A percentile compares a stretch with the other conserved stretches of the same genome.
Evolutionary conservation across 2,329 filamentous ascomycete genomes (phyloP).

Genomic region (Phialophora verrucosa): DNA sequence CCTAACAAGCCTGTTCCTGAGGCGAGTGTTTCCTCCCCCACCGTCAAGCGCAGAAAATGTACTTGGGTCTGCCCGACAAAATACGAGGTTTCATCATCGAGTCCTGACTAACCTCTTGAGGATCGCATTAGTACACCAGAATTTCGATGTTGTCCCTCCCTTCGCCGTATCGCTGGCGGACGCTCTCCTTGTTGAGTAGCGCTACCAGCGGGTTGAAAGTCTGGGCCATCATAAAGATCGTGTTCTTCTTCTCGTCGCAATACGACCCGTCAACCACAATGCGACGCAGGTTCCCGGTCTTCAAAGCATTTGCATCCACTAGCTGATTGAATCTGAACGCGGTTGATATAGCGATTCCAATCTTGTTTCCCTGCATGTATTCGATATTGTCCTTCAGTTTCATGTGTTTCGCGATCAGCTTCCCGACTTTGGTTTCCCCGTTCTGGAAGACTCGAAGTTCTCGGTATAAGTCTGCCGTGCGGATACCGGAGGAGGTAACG

Average conservation of each 20-base stretch:
- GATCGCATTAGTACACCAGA: conserved; percentile 32
- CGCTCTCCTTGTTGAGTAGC: conserved; percentile 72
- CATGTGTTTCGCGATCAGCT: conserved; percentile 98
- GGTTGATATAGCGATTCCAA: conserved; percentile 89
- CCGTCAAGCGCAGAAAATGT: background rate
- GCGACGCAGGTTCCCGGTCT: conserved; percentile 71
- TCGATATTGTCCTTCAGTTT: conserved; percentile 86
- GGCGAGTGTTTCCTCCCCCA: conserved; percentile 9
- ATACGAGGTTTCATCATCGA: background rate
- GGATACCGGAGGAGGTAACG: conserved; percentile 80
- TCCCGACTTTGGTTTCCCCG: conserved; percentile 76
- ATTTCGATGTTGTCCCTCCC: conserved; percentile 30
- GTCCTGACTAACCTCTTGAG: too few species aligned
- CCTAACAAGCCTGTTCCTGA: conserved; percentile 11
- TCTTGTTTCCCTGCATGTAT: conserved; percentile 71
- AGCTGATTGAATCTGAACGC: conserved; percentile 81
- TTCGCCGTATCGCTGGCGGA: conserved; percentile 47
- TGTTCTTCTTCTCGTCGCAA: conserved; percentile 92
- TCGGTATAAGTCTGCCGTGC: conserved; percentile 81
- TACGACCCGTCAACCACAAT: conserved; percentile 90
- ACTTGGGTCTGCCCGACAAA: background rate
- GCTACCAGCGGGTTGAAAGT: conserved; percentile 79
- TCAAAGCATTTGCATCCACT: conserved; percentile 80
- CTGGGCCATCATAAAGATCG: conserved; percentile 94
- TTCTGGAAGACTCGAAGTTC: conserved; percentile 40